Evolutionary conservation across 768 basidiomycete genomes (phyloP).

Genomic region (Tulasnella sp.): DNA sequence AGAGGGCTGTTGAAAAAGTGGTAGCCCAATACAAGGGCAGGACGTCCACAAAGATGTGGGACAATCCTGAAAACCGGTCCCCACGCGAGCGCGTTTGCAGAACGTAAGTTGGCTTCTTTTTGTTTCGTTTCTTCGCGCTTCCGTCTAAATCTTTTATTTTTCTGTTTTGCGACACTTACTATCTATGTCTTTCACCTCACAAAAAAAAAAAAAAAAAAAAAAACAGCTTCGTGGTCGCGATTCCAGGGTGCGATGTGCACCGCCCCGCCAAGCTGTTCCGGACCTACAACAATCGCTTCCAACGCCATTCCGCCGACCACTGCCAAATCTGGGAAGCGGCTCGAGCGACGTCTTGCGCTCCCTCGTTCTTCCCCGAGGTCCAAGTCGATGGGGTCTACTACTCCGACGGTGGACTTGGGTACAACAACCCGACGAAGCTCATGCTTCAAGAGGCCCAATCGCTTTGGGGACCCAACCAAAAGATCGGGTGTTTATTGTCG

Average conservation of each 20-base stretch:
- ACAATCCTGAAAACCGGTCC: no score
- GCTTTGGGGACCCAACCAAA: neutral
- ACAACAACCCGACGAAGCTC: neutral
- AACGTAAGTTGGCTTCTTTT: neutral
- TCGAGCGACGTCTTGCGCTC: slow-evolving; percentile 11
- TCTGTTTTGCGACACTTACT: no score
- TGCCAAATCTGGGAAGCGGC: slow-evolving; percentile 16
- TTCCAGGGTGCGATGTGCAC: slow-evolving; percentile 19
- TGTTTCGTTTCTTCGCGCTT: neutral
- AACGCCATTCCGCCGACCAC: neutral
- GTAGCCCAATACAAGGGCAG: neutral
- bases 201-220: no score
- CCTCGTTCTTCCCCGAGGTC: slow-evolving; percentile 18
- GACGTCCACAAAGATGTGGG: neutral
- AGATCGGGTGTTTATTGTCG: neutral
- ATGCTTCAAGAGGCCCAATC: neutral
- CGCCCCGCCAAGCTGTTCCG: slow-evolving; percentile 25
- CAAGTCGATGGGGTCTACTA: neutral
- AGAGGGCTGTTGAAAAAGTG: neutral
- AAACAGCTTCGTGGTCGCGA: slow-evolving; percentile 30
- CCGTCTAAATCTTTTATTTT: no score
- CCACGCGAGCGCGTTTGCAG: slow-evolving; percentile 19
- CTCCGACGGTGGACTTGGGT: neutral
- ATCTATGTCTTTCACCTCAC: no score
- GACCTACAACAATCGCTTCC: slow-evolving; percentile 23